These are phyloP conservation scores for Colletotrichum paranaense DNA, from an alignment of 2,329 filamentous ascomycete species.

Conservation along the genomic window DNA sequence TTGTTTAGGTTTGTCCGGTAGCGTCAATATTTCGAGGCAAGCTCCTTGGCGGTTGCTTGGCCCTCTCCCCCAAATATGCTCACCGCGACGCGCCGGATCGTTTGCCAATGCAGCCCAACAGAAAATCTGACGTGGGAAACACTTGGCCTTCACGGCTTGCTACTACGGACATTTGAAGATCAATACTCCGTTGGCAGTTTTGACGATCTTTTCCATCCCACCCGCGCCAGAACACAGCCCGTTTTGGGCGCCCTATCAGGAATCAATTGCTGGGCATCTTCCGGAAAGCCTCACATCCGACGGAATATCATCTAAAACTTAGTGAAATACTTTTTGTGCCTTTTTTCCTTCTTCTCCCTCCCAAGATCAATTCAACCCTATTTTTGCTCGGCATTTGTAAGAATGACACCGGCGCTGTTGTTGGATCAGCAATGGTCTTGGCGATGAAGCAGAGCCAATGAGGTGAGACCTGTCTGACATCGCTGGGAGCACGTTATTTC, in stretches of 20 bases:
- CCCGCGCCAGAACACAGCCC: background rate
- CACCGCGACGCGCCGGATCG: background rate
- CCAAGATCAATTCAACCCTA: background rate
- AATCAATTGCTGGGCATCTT: background rate
- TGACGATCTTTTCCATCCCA: background rate
- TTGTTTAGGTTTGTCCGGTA: constrained; percentile 3
- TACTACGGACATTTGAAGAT: background rate
- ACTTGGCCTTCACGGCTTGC: background rate
- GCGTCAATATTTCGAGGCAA: background rate
- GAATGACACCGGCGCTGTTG: background rate
- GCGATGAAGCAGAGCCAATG: constrained; percentile 1
- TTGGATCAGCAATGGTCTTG: constrained; percentile 12
- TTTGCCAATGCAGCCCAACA: background rate
- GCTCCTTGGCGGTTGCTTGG: constrained; percentile 22
- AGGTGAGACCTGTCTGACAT: constrained; percentile 3
- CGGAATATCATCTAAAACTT: background rate
- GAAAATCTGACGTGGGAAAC: background rate
- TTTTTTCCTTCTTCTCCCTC: background rate
- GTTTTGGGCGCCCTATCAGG: background rate
- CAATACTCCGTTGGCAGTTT: background rate
- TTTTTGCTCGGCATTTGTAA: constrained; percentile 4
- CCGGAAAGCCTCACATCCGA: constrained; percentile 15
- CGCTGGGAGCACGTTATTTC: background rate
- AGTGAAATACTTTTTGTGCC: background rate
- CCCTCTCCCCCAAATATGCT: background rate